phyloP scores from a whole-genome alignment of 148 eudicot species.

The Nepenthes mirabilis region DNA sequence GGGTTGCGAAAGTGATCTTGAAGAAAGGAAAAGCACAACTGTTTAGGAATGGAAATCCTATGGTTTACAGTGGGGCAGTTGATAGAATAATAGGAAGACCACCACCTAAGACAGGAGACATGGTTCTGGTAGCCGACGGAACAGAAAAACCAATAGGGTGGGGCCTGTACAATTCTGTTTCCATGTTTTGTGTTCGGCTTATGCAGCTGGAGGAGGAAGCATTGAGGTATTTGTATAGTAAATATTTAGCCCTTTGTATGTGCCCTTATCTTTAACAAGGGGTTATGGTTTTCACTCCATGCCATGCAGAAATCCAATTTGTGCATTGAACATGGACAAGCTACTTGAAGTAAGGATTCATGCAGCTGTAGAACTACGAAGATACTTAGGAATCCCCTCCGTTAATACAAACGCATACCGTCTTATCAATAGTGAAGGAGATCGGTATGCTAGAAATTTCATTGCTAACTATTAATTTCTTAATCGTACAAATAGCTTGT shows the following conservation, averaged over 20 bases:
- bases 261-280: not conserved
- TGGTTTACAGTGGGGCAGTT: constrained; percentile 92
- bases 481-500: too few relatives aligned
- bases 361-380: constrained; percentile 49
- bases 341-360: constrained; percentile 56
- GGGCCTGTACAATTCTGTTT: constrained; percentile 85
- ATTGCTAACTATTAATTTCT: too few relatives aligned
- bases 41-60: constrained; percentile 84
- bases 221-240: constrained; percentile 21
- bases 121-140: constrained; percentile 86
- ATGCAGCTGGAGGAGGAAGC: constrained; percentile 91
- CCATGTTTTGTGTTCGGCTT: constrained; percentile 90
- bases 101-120: constrained; percentile 78
- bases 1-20: constrained; percentile 73
- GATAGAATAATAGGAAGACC: constrained; percentile 92
- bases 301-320: constrained; percentile 54
- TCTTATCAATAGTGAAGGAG: constrained; percentile 97
- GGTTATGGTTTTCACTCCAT: not conserved
- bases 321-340: constrained; percentile 65
- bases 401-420: constrained; percentile 70
- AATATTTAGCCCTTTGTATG: not conserved
- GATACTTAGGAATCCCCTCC: constrained; percentile 66
- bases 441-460: constrained; percentile 28
- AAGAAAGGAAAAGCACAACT: constrained; percentile 87
- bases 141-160: constrained; percentile 79